These are phyloP conservation scores for Exophiala sp. DNA, from an alignment of 2,329 filamentous ascomycete genomes.

Conservation along the genomic window DNA sequence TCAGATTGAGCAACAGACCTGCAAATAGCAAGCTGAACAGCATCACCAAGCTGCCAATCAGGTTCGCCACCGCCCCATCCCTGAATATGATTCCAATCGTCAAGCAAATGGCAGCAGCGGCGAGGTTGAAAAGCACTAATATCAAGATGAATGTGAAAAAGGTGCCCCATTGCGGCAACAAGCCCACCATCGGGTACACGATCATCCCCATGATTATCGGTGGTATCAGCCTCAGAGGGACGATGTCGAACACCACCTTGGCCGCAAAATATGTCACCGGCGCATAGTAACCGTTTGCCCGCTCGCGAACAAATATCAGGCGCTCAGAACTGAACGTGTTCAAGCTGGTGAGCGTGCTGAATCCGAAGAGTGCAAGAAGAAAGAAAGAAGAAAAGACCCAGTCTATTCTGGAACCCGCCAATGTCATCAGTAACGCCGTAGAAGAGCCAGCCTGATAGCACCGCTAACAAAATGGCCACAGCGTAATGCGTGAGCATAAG, in stretches of 20 bases:
- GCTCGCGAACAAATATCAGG: constrained; percentile 82
- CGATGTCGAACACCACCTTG: constrained; percentile 97
- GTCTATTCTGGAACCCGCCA: constrained; percentile 91
- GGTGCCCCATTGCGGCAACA: constrained; percentile 72
- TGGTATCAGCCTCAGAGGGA: constrained; percentile 87
- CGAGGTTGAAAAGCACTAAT: constrained; percentile 90
- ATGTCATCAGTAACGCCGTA: constrained; percentile 96
- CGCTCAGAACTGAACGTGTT: constrained; percentile 90
- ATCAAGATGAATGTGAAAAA: constrained; percentile 91
- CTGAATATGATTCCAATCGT: constrained; percentile 96
- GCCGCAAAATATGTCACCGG: constrained; percentile 89
- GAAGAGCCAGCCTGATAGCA: constrained; percentile 91
- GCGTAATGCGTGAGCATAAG: constrained; percentile 98
- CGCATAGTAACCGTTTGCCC: constrained; percentile 93
- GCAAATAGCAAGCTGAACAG: constrained; percentile 93
- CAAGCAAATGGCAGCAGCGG: constrained; percentile 84
- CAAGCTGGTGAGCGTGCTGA: constrained; percentile 88
- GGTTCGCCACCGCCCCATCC: constrained; percentile 82
- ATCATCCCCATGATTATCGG: constrained; percentile 94
- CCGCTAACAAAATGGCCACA: constrained; percentile 87
- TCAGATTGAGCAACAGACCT: constrained; percentile 84
- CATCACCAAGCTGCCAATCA: constrained; percentile 94
- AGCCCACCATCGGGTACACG: constrained; percentile 94
- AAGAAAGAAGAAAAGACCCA: constrained; percentile 96
- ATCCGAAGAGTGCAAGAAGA: constrained; percentile 88